Evolutionary conservation across 805 yeast species (phyloP).

Genomic region (Ogataea zsoltii): DNA sequence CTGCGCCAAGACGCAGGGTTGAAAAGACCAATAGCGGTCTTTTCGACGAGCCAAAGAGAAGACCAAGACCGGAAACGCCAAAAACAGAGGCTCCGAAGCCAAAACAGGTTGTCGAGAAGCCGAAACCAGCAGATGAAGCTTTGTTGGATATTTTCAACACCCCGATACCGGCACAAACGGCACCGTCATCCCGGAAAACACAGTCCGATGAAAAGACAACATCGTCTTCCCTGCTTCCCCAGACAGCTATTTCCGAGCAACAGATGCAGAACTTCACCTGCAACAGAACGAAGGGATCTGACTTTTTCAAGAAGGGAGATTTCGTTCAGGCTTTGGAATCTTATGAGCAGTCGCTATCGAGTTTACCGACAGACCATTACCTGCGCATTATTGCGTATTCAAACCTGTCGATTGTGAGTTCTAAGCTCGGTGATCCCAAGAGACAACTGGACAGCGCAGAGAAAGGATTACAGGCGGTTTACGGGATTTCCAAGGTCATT

Average conservation of each 20-base stretch:
- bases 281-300: conserved; percentile 56
- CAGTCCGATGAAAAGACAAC: conserved; percentile 25
- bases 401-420: conserved; percentile 67
- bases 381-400: conserved; percentile 68
- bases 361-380: conserved; percentile 65
- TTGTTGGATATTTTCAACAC: conserved; percentile 34
- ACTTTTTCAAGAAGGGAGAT: conserved; percentile 78
- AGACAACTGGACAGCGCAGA: conserved; percentile 48
- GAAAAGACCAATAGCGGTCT: conserved; percentile 1
- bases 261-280: conserved; percentile 42
- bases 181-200: neutral
- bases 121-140: conserved; percentile 23
- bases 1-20: conserved; percentile 13
- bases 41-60: conserved; percentile 18
- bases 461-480: conserved; percentile 45
- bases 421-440: conserved; percentile 71
- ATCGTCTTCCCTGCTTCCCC: conserved; percentile 2
- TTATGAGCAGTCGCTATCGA: conserved; percentile 50
- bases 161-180: conserved; percentile 13
- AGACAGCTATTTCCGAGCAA: conserved; percentile 21
- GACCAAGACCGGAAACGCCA: conserved; percentile 28
- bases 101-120: neutral
- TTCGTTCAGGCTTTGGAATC: conserved; percentile 62
- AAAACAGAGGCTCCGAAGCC: neutral
- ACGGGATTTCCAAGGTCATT: conserved; percentile 30